Evolutionary conservation across 257 asterid genomes (phyloP).

Genomic region (Buddleja alternifolia): DNA sequence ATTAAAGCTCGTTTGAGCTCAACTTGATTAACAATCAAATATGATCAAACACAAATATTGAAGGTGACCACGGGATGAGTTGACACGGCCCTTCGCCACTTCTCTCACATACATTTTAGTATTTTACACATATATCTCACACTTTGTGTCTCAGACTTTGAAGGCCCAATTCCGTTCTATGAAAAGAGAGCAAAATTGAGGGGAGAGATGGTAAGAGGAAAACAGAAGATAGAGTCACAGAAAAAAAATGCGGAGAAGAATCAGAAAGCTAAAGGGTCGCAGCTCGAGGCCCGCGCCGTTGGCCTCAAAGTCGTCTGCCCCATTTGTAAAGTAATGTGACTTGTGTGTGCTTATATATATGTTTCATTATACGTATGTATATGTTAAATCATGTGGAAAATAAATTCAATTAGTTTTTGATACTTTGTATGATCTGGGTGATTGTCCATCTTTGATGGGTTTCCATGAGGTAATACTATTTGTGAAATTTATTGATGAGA

Average conservation of each 20-base stretch:
- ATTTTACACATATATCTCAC: not conserved
- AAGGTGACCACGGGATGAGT: conserved; percentile 21
- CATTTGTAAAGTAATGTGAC: conserved; percentile 61
- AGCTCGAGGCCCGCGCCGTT: conserved; percentile 88
- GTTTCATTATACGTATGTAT: not conserved
- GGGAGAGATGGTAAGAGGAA: conserved; percentile 77
- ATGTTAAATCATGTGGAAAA: not conserved
- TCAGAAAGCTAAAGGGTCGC: conserved; percentile 82
- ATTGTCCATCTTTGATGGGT: conserved; percentile 13
- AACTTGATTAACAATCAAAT: too few relatives aligned
- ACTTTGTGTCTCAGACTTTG: not conserved
- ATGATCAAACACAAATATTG: too few relatives aligned
- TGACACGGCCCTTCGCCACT: conserved; percentile 14
- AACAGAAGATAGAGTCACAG: conserved; percentile 94
- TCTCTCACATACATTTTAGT: not conserved
- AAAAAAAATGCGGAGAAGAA: conserved; percentile 77
- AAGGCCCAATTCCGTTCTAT: not conserved
- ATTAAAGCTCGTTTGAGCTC: too few relatives aligned
- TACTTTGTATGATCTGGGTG: not conserved
- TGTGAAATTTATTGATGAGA: not conserved
- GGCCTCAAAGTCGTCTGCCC: conserved; percentile 91
- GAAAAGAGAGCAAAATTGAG: not conserved
- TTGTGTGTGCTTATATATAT: not conserved
- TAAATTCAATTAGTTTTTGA: conserved; percentile 2
- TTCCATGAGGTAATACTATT: not conserved